Base-by-base conservation (phyloP, 352 stramenopile genomes). In the Phytophthora pluvialis region DNA sequence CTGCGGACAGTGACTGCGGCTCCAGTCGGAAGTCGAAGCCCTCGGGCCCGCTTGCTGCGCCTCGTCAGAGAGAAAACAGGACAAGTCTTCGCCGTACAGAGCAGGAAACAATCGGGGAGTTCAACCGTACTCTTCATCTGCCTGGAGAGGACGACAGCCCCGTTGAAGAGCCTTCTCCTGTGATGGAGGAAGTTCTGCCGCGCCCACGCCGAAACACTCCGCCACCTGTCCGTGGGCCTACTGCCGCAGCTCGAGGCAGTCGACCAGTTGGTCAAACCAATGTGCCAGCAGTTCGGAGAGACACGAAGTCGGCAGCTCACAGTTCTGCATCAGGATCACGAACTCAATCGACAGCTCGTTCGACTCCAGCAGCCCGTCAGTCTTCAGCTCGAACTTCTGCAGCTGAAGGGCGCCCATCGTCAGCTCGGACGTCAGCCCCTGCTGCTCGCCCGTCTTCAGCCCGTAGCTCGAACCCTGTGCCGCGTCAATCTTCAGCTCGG, bases 41-140 rank as follows among this genome's bases (percentile, higher is more conserved):
- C 8, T 48, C 51, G 0, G 60, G 60, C 21, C 53, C 56, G 3
- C 54, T 69, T 13, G 26, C 33, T 42, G 50, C 43, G 5, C 60
- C 60, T 47, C 54, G 64, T 31, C 45, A 33, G 13, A 49, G 15
- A 48, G 35, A 58, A 7, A 67, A 70, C 16, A 47, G 53, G 10
- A 67, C 66, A 39, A 74, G 66, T 57, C 60, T 74, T 6, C 53
- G 60, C 43, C 60, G 60, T 7, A 74, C 66, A 11, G 60, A 74
- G 26, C 66, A 74, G 29, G 54, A 74, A 49, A 74, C 66, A 1
- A 70, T 74, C n/a, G 66, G 66, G 5, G 66, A 74, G 25, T 70
- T 74, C 31, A 59, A 53, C 39, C 60, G 60, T 2, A 74, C 60
- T 28, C 60, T 74, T 53, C 54, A 36, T 3, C n/a, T 74, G 18